Evolutionary conservation across 768 basidiomycete genomes (phyloP).

Genomic region (Suillus bovinus): DNA sequence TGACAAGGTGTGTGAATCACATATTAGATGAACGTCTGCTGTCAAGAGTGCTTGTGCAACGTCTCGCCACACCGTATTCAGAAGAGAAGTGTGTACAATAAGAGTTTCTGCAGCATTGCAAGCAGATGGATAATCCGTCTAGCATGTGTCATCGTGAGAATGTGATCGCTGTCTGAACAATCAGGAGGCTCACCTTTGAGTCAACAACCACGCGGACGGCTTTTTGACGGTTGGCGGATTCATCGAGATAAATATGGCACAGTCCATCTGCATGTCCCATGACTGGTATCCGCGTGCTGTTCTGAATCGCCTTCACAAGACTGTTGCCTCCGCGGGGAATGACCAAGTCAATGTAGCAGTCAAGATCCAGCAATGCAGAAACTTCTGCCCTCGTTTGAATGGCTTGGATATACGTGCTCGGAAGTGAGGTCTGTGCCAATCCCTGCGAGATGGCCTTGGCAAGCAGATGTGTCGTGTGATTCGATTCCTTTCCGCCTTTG

Average conservation of each 20-base stretch:
- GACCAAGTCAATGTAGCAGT: slow-evolving; percentile 93
- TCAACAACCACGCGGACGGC: slow-evolving; percentile 83
- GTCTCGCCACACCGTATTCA: slow-evolving; percentile 76
- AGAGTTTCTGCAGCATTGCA: slow-evolving; percentile 94
- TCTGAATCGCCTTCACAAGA: slow-evolving; percentile 87
- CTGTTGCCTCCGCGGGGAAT: slow-evolving; percentile 95
- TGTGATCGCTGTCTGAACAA: not conserved
- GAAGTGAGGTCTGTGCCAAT: slow-evolving; percentile 69
- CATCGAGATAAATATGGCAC: slow-evolving; percentile 89
- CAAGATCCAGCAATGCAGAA: slow-evolving; percentile 79
- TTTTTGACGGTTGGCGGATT: slow-evolving; percentile 74
- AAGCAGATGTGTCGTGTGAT: slow-evolving; percentile 73
- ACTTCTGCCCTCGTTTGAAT: slow-evolving; percentile 93
- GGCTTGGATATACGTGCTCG: slow-evolving; percentile 82
- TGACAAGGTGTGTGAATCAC: slow-evolving; percentile 65
- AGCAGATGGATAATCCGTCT: slow-evolving; percentile 95
- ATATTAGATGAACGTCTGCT: slow-evolving; percentile 74
- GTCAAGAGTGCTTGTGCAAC: slow-evolving; percentile 74
- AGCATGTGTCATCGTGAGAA: slow-evolving; percentile 12
- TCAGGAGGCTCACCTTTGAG: slow-evolving; percentile 67
- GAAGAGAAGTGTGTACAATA: slow-evolving; percentile 73
- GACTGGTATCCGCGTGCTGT: slow-evolving; percentile 88
- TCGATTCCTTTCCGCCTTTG: slow-evolving; percentile 97
- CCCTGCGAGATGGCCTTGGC: slow-evolving; percentile 80
- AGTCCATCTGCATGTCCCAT: slow-evolving; percentile 99